phyloP scores from a whole-genome alignment of 805 yeast species.

The Lachancea sp. region DNA sequence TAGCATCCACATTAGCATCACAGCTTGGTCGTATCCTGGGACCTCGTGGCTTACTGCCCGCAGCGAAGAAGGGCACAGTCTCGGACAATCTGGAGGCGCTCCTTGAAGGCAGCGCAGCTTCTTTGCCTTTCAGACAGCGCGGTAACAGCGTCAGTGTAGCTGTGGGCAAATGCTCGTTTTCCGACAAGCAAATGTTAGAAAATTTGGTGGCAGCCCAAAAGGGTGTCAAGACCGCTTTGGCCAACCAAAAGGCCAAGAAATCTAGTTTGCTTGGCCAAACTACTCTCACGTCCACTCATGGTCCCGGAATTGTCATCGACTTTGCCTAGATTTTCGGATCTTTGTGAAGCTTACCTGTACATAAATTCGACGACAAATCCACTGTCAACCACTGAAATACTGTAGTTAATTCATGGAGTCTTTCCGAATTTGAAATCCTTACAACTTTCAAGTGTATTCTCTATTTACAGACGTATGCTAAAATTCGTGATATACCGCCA shows the following conservation, averaged over 20 bases:
- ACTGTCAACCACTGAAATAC: not conserved
- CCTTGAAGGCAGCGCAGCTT: slow-evolving; percentile 53
- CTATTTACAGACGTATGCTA: not conserved
- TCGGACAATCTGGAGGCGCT: slow-evolving; percentile 52
- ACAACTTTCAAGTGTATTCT: not conserved
- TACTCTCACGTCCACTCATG: slow-evolving; percentile 59
- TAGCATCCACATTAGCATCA: slow-evolving; percentile 51
- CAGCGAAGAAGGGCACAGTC: slow-evolving; percentile 80
- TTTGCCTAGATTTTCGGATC: slow-evolving; percentile 24
- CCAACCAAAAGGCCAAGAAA: slow-evolving; percentile 55
- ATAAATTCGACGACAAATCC: not conserved
- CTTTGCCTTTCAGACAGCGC: slow-evolving; percentile 73
- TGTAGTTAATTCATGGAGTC: too few relatives aligned
- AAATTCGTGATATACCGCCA: too few relatives aligned
- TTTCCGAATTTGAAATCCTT: too few relatives aligned
- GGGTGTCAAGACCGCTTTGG: slow-evolving; percentile 49
- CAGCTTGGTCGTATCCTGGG: slow-evolving; percentile 77
- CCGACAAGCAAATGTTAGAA: slow-evolving; percentile 66
- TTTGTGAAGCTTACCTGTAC: not conserved
- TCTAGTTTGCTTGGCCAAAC: slow-evolving; percentile 68
- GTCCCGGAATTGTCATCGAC: slow-evolving; percentile 72
- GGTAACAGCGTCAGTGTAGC: slow-evolving; percentile 55
- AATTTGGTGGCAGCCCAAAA: slow-evolving; percentile 64
- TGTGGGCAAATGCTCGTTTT: slow-evolving; percentile 70
- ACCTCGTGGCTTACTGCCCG: slow-evolving; percentile 85